Evolutionary conservation across 108 stramenopile genomes (phyloP).

Genomic region (Mayamaea pseudoterrestris): DNA sequence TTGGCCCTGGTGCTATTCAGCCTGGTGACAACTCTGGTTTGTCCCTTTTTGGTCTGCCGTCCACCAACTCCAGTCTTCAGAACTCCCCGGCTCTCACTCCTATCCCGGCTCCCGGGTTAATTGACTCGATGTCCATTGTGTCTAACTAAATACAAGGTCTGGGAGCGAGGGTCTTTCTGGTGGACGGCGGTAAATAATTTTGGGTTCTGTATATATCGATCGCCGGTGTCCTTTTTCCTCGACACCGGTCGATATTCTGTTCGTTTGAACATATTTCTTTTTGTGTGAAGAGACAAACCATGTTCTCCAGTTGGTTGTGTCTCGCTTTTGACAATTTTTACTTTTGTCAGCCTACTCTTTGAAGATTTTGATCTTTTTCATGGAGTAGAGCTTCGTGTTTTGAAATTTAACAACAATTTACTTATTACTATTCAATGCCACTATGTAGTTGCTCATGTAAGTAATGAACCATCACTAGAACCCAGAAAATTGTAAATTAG

Average conservation of each 20-base stretch:
- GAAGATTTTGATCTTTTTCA: too few relatives aligned
- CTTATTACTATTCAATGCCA: not conserved
- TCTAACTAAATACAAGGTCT: slow-evolving; percentile 19
- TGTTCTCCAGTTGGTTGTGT: too few relatives aligned
- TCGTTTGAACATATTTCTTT: too few relatives aligned
- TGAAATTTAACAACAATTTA: not conserved
- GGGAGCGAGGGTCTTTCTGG: not conserved
- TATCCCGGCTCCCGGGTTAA: slow-evolving; percentile 20
- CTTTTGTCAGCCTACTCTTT: too few relatives aligned
- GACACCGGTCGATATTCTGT: too few relatives aligned
- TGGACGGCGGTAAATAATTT: slow-evolving; percentile 5
- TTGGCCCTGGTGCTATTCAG: not conserved
- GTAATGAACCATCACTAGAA: too few relatives aligned
- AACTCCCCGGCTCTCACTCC: slow-evolving; percentile 43
- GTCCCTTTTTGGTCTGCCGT: slow-evolving; percentile 14
- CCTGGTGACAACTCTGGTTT: slow-evolving; percentile 5
- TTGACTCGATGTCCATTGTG: slow-evolving; percentile 34
- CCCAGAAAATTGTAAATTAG: too few relatives aligned
- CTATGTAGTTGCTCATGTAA: too few relatives aligned
- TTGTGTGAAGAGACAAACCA: too few relatives aligned
- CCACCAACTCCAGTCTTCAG: slow-evolving; percentile 20
- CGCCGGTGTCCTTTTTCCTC: too few relatives aligned
- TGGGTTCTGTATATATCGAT: not conserved
- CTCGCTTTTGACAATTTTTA: too few relatives aligned
- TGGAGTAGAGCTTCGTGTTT: not conserved